Percentiles rank a stretch among this genome's conserved stretches.
phyloP scores from a whole-genome alignment of 1,284 basidiomycete species.

The Cystobasidiaceae sp. region DNA sequence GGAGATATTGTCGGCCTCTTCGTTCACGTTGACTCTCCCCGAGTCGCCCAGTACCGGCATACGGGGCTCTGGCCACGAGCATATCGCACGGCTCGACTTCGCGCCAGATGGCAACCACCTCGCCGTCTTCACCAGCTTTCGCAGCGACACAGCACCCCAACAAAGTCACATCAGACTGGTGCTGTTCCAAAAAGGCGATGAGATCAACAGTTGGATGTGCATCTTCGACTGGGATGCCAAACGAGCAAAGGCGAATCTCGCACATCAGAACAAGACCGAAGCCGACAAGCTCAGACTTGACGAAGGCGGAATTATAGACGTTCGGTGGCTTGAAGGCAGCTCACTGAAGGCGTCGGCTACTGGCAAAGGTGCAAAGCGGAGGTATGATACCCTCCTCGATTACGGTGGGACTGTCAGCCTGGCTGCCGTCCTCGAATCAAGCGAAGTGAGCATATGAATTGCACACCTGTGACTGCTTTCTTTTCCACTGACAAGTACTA shows the following conservation, averaged over 20 bases:
- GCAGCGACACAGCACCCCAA: neutral
- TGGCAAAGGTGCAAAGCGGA: neutral
- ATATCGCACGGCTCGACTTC: constrained; percentile 11
- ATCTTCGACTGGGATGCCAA: constrained; percentile 17
- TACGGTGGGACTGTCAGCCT: neutral
- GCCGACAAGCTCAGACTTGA: neutral
- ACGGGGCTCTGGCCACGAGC: neutral
- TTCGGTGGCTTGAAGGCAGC: neutral
- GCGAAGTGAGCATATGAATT: constrained; percentile 15
- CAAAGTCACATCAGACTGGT: neutral
- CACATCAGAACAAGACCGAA: neutral
- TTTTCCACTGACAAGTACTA: no score
- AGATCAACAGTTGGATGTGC: constrained; percentile 8
- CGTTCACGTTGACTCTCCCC: neutral
- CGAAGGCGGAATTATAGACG: neutral
- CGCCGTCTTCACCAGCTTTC: neutral
- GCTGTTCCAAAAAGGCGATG: neutral
- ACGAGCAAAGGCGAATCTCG: constrained; percentile 8
- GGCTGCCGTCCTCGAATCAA: constrained; percentile 17
- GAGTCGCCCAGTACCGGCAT: neutral
- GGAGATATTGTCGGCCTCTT: neutral
- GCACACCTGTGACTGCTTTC: no score
- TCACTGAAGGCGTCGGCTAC: neutral
- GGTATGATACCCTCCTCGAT: neutral
- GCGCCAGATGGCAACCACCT: constrained; percentile 19